These are phyloP conservation scores for Chlorella variabilis DNA, from an alignment of 163 green algal species.

Conservation along the genomic window DNA sequence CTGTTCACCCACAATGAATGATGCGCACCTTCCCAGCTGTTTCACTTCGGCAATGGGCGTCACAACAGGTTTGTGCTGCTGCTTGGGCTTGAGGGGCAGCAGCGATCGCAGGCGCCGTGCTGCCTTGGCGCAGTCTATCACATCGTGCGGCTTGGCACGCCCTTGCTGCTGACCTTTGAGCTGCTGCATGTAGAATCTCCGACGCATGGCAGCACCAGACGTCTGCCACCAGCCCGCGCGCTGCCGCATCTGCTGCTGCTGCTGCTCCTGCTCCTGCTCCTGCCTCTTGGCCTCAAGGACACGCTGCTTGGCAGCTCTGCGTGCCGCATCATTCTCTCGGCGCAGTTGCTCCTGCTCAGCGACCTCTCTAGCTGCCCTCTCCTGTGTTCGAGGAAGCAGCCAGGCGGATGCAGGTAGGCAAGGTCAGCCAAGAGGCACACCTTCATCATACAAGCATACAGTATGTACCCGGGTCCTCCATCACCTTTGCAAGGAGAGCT, in stretches of 20 bases:
- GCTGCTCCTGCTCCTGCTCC: background rate
- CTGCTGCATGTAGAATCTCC: background rate
- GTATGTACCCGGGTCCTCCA: no score
- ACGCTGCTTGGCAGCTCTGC: background rate
- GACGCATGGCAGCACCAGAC: no score
- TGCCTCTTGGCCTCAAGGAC: background rate
- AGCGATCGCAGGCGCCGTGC: no score
- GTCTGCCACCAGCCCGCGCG: no score
- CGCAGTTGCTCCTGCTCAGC: conserved; percentile 11
- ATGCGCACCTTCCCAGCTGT: no score
- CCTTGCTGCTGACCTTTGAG: background rate
- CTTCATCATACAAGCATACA: no score
- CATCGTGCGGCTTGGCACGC: background rate
- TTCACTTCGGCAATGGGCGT: no score
- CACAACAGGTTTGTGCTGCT: no score
- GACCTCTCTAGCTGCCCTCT: conserved; percentile 5
- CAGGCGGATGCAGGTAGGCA: background rate
- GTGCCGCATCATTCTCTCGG: background rate
- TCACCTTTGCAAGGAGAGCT: conserved; percentile 18
- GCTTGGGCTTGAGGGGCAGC: no score
- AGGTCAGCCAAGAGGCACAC: background rate
- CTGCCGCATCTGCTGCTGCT: background rate
- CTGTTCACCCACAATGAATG: no score
- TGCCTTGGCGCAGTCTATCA: no score
- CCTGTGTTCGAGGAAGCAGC: background rate